Base-by-base conservation (phyloP, 768 basidiomycete species). In the Infundibulicybe gibba region DNA sequence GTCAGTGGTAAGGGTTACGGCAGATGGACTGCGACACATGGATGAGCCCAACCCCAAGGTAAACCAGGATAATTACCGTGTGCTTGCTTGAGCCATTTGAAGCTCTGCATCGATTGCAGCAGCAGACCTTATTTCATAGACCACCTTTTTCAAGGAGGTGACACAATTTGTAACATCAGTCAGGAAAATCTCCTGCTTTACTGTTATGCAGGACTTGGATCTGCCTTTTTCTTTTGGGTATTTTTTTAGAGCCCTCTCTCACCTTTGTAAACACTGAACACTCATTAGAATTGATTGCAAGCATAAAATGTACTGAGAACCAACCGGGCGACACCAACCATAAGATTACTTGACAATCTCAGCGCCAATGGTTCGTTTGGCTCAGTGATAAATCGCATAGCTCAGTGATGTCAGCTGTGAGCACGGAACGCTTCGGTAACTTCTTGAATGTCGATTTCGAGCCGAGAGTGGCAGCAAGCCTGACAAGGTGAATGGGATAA, bases 391-490 rank as follows among this genome's bases (percentile, higher is more conserved):
- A 75, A 32, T 74, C 77, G 61, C 93, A 95, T 58, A 94, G 65
- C 62, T 87, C 79, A 31, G 80, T 64, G 40, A 95, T 91, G 62
- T 95, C 85, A 32, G 91, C 90, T 3, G 80, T 83, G 55, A 90
- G 70, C n/a, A 94, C 85, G 45, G 89, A 88, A 52, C 85, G 81
- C 62, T 80, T 85, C 3, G 90, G 85, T 3, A 95, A 69, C 57
- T 86, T 92, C 58, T 80, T 90, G 66, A 92, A 88, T 12, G 81
- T 79, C n/a, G 89, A 87, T 66, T 85, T 87, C 6, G 91, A 84
- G 35, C 93, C 93, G 17, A 94, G 71, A 1, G 93, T 95, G 1
- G 93, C 92, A 6, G 90, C 90, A 17, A 95, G 81, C 93, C 93
- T 95, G 49, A 25, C 41, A n/a, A n/a, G 50, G 49, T 48, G 45